Percentiles rank a stretch among this genome's conserved stretches.
These are phyloP conservation scores for Stramenopiles sp. DNA, from an alignment of 352 stramenopile genomes.

Conservation along the genomic window DNA sequence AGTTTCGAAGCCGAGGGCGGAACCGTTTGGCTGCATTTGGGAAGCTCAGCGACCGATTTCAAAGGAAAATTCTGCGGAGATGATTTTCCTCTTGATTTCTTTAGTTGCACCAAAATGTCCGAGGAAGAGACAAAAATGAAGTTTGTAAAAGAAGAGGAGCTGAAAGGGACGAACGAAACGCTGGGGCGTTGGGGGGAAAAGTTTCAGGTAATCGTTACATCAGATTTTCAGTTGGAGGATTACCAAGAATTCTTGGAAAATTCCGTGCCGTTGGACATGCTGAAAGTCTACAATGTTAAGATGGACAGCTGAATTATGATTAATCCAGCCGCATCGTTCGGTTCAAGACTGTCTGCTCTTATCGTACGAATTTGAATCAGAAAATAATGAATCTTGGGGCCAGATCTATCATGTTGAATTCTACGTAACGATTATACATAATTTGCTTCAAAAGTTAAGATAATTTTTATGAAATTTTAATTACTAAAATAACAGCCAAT, in stretches of 20 bases:
- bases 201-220: not conserved
- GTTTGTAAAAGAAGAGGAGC: not conserved
- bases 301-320: not conserved
- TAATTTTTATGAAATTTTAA: too few relatives aligned
- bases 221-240: not conserved
- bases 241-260: slow-evolving; percentile 1
- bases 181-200: not conserved
- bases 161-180: not conserved
- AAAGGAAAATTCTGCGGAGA: not conserved
- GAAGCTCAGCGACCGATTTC: not conserved
- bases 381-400: too few relatives aligned
- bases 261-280: not conserved
- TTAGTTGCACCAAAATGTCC: not conserved
- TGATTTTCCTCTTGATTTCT: not conserved
- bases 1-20: not conserved
- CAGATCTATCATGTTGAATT: too few relatives aligned
- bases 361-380: too few relatives aligned
- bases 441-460: too few relatives aligned
- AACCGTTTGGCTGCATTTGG: not conserved
- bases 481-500: too few relatives aligned
- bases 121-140: not conserved
- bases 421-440: too few relatives aligned
- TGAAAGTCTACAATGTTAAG: slow-evolving; percentile 4
- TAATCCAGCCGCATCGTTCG: too few relatives aligned
- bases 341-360: too few relatives aligned